These are phyloP conservation scores for Raphidocelis subcapitata DNA, from an alignment of 139 green algal species.

Conservation along the genomic window DNA sequence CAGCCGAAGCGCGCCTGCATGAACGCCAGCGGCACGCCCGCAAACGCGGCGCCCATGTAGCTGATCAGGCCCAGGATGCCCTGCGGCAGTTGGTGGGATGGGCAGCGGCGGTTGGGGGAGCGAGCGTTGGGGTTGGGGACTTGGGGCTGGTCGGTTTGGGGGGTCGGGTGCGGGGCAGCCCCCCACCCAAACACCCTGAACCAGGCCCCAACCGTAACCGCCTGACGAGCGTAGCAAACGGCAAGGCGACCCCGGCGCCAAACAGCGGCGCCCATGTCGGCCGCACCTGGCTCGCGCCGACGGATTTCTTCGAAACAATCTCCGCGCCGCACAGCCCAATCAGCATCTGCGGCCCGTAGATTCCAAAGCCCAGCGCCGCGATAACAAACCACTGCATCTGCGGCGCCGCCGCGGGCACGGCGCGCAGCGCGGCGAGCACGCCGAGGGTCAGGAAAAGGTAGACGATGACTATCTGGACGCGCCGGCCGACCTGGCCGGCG, in stretches of 20 bases:
- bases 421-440: slow-evolving; percentile 26
- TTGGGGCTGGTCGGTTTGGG: not conserved
- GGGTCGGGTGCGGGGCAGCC: not conserved
- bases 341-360: slow-evolving; percentile 88
- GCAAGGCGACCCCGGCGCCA: not conserved
- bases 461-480: slow-evolving; percentile 38
- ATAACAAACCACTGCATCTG: slow-evolving; percentile 87
- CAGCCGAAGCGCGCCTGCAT: slow-evolving; percentile 11
- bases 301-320: slow-evolving; percentile 45
- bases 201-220: not conserved
- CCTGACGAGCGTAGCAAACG: not conserved
- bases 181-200: too few relatives aligned
- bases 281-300: slow-evolving; percentile 45
- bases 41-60: slow-evolving; percentile 61
- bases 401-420: slow-evolving; percentile 40
- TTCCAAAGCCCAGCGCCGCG: slow-evolving; percentile 85
- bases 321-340: slow-evolving; percentile 92
- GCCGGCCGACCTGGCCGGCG: slow-evolving; percentile 25
- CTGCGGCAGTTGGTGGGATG: slow-evolving; percentile 23
- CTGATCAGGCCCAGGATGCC: slow-evolving; percentile 65
- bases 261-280: not conserved
- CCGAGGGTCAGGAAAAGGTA: slow-evolving; percentile 29
- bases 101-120: not conserved
- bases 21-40: slow-evolving; percentile 52
- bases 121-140: not conserved